Conservation (phyloP, 192 early-diverging fungal genomes). For the Coemansia aciculifera region DNA sequence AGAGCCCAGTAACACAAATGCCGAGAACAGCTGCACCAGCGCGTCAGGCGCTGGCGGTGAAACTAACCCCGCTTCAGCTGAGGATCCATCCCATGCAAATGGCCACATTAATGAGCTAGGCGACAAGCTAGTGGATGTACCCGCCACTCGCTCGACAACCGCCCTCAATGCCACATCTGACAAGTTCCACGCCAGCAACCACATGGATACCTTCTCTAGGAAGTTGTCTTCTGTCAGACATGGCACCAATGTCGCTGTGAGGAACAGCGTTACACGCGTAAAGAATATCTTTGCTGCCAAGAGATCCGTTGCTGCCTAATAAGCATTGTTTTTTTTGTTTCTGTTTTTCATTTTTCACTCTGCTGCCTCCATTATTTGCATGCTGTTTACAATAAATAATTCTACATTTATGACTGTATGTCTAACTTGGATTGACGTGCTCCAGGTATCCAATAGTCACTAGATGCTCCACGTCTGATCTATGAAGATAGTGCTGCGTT, state of each 20-base stretch:
- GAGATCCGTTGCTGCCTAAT: constrained; percentile 19
- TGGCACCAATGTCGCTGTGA: constrained; percentile 43
- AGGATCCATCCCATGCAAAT: neutral
- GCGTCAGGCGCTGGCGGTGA: neutral
- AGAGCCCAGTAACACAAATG: neutral
- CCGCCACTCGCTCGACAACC: constrained; percentile 1
- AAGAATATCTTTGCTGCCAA: constrained; percentile 48
- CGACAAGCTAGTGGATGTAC: neutral
- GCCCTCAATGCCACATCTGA: neutral
- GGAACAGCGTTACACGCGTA: constrained; percentile 47
- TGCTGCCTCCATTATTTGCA: neutral
- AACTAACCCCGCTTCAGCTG: neutral
- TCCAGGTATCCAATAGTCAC: constrained; percentile 82
- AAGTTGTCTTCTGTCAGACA: constrained; percentile 30
- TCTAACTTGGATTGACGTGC: constrained; percentile 60
- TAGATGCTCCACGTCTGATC: constrained; percentile 87
- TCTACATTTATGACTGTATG: neutral
- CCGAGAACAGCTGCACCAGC: neutral
- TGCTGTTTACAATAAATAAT: neutral
- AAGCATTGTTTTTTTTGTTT: neutral
- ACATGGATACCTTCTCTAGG: constrained; percentile 15
- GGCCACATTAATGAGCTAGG: neutral
- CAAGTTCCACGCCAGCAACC: constrained; percentile 14
- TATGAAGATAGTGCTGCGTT: constrained; percentile 81
- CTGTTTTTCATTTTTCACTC: constrained; percentile 1